Evolutionary conservation across 768 basidiomycete species (phyloP).

Genomic region (Leccinum imitatum): DNA sequence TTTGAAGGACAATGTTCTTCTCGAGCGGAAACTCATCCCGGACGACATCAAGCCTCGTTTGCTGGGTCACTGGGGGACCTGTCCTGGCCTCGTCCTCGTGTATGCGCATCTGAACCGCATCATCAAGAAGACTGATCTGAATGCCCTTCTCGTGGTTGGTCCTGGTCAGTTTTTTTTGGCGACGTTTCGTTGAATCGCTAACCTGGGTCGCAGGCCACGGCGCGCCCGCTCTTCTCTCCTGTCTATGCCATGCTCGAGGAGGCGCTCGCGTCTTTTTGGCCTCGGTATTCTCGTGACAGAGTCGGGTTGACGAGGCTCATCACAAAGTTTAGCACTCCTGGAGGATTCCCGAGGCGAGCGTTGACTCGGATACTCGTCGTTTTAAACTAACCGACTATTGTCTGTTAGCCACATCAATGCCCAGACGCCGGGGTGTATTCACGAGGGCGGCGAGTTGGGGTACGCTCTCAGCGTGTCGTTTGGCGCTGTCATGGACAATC

Average conservation of each 20-base stretch:
- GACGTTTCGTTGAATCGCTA: neutral
- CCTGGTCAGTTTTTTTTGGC: slow-evolving; percentile 46
- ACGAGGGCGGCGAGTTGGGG: slow-evolving; percentile 90
- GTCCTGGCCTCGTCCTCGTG: slow-evolving; percentile 71
- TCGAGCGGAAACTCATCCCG: slow-evolving; percentile 55
- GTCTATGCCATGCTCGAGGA: slow-evolving; percentile 77
- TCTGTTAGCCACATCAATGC: slow-evolving; percentile 68
- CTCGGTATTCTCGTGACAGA: slow-evolving; percentile 54
- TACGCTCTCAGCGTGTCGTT: slow-evolving; percentile 86
- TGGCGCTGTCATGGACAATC: slow-evolving; percentile 90
- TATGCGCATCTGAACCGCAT: slow-evolving; percentile 72
- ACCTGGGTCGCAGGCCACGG: slow-evolving; percentile 56
- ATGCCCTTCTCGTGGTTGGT: slow-evolving; percentile 77
- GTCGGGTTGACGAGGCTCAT: slow-evolving; percentile 67
- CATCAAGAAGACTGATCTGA: slow-evolving; percentile 56
- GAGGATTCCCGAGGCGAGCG: slow-evolving; percentile 75
- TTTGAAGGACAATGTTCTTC: slow-evolving; percentile 66
- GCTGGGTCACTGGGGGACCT: slow-evolving; percentile 84
- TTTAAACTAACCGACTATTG: neutral
- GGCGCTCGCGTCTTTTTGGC: slow-evolving; percentile 58
- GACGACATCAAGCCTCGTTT: slow-evolving; percentile 81
- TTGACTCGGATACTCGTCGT: neutral
- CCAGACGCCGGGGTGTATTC: slow-evolving; percentile 85
- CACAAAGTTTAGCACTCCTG: slow-evolving; percentile 73
- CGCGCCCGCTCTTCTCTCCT: slow-evolving; percentile 83